Evolutionary conservation across 805 yeast species (phyloP).

Genomic region (Kockiozyma suomiensis): DNA sequence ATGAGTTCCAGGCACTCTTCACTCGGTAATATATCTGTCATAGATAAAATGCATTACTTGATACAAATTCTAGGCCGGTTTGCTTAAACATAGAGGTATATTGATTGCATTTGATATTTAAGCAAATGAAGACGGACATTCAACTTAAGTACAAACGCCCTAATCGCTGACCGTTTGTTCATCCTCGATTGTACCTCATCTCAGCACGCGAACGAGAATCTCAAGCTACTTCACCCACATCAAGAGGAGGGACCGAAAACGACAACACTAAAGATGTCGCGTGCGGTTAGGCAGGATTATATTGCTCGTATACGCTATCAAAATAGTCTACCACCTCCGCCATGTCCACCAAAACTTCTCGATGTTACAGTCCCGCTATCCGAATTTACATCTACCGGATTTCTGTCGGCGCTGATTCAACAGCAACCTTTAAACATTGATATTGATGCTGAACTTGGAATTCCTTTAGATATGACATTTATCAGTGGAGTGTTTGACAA

Average conservation of each 20-base stretch:
- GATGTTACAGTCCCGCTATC: conserved; percentile 54
- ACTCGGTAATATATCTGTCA: neutral
- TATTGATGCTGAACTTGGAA: conserved; percentile 59
- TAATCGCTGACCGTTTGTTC: no score
- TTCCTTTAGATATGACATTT: conserved; percentile 71
- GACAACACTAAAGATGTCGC: conserved; percentile 23
- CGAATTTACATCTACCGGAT: conserved; percentile 53
- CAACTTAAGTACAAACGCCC: no score
- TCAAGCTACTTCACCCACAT: no score
- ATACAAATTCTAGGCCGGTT: no score
- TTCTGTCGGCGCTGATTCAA: conserved; percentile 73
- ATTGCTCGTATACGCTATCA: conserved; percentile 77
- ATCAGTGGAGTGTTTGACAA: conserved; percentile 70
- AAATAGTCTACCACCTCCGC: conserved; percentile 90
- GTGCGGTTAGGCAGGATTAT: conserved; percentile 44
- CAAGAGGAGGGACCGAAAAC: no score
- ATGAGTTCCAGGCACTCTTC: conserved; percentile 3
- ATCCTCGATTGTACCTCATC: neutral
- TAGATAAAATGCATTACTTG: neutral
- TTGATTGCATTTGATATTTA: no score
- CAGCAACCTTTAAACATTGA: conserved; percentile 68
- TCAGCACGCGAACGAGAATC: no score
- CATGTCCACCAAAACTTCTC: conserved; percentile 83
- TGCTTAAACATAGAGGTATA: no score
- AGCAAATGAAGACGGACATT: no score